Base-by-base conservation (phyloP, 129 eudicot genomes). In the Helichrysum umbraculigerum region DNA sequence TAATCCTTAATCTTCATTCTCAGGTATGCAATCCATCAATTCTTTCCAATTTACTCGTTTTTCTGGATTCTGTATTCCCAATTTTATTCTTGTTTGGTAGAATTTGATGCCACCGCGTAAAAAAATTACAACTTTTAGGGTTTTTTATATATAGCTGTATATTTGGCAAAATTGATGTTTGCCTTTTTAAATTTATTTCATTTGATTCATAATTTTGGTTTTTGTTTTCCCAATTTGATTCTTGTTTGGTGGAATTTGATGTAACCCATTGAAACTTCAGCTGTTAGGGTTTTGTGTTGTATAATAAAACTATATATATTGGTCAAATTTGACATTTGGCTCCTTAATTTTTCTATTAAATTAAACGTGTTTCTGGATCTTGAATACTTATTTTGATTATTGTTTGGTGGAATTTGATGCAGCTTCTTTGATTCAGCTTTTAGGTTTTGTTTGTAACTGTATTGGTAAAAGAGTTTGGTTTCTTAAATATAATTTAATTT, bases 91-190 rank as follows among this genome's bases (percentile, higher is more conserved):
- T 34, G 5, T 73, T 79, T 63, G 59, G 47, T 51, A 1, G 41
- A 16, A 32, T 72, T 72, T 0, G 14, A 39, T 39, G 51, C 60
- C 25, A 7, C 32, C 39, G n/a, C 15, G 50, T 4, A 2, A 37
- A 25, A 25, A 25, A 37, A 8, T 29, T 79, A 6, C 50, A 54
- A 78, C 32, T 79, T 79, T 4, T 54, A 42, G 62, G 69, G 68
- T 73, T 37, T 65, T 65, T 61, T 54, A 39, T 25, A 39, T 25
- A 54, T 2, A 54, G 10, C 58, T 37, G 22, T 33, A 62, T 71
- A 8, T 60, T 7, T 44, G 82, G 66, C 2, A 56, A n/a, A 56
- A n/a, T 56, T 41, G 47, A 9, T 41, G 47, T 41, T 3, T 10
- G 14, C 14, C 10, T 41, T 41, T 12, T 41, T 10, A 60, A 60